Conservation (phyloP, 495 filamentous ascomycete species). For the Penicillium robsamsonii region DNA sequence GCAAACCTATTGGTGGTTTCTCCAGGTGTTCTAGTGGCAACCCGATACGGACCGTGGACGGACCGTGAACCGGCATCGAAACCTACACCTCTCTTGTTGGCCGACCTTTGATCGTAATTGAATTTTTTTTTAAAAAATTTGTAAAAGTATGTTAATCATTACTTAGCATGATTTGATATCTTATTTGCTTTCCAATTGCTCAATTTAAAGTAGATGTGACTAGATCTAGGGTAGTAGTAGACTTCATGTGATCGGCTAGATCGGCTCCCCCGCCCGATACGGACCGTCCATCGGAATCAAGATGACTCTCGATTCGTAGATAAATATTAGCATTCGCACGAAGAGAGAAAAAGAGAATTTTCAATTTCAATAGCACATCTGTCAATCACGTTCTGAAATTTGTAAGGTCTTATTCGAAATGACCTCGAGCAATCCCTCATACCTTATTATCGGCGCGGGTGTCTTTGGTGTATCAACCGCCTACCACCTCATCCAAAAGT, state of each 20-base stretch:
- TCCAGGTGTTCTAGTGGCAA: no score
- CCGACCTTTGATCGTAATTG: not conserved
- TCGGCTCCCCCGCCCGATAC: slow-evolving; percentile 5
- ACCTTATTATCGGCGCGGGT: slow-evolving; percentile 62
- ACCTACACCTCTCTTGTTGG: not conserved
- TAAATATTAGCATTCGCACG: not conserved
- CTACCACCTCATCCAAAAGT: slow-evolving; percentile 52
- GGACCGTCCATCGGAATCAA: not conserved
- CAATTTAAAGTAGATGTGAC: not conserved
- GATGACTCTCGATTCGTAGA: not conserved
- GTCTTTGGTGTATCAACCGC: slow-evolving; percentile 67
- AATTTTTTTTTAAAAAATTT: no score
- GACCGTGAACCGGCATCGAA: not conserved
- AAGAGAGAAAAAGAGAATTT: not conserved
- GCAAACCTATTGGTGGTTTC: no score
- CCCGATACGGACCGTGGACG: not conserved
- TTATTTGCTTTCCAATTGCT: not conserved
- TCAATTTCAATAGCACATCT: not conserved
- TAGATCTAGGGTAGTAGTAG: not conserved
- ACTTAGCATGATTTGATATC: not conserved
- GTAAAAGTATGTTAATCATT: not conserved
- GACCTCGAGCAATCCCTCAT: slow-evolving; percentile 35
- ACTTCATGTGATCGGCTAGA: slow-evolving; percentile 7
- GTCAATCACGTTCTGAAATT: not conserved
- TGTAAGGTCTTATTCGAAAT: slow-evolving; percentile 12